A percentile compares a stretch with the other conserved stretches of the same genome.
These are phyloP conservation scores for Pterocarpus macrocarpus DNA, from an alignment of 306 rosid species.

Conservation along the genomic window DNA sequence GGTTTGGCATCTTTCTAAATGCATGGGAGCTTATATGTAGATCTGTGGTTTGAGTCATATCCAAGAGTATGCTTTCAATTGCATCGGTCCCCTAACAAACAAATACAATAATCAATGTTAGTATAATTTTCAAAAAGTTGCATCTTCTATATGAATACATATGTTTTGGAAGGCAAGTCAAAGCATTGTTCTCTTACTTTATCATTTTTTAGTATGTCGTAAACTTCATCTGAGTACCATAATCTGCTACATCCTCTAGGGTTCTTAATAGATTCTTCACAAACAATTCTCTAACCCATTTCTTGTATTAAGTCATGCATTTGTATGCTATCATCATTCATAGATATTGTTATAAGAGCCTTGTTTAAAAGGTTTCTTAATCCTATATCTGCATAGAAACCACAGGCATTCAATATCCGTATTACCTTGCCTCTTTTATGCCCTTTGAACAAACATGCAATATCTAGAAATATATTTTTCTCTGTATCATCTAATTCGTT, in stretches of 20 bases:
- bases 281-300: conserved; percentile 13
- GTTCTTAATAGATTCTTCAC: not conserved
- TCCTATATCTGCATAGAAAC: not conserved
- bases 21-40: not conserved
- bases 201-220: not conserved
- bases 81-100: conserved; percentile 13
- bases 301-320: conserved; percentile 34
- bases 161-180: not conserved
- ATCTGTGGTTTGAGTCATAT: not conserved
- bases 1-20: conserved; percentile 19
- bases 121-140: too few species aligned
- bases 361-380: not conserved
- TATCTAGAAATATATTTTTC: not conserved
- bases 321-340: too few species aligned
- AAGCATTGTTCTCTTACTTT: conserved; percentile 6
- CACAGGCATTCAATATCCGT: not conserved
- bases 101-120: not conserved
- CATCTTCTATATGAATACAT: not conserved
- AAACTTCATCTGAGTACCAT: not conserved
- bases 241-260: not conserved
- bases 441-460: not conserved
- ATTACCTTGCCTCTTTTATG: not conserved
- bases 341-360: not conserved
- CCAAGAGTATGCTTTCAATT: not conserved
- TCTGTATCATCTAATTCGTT: not conserved